Evolutionary conservation across 306 rosid species (phyloP).

Genomic region (Quercus rubra): DNA sequence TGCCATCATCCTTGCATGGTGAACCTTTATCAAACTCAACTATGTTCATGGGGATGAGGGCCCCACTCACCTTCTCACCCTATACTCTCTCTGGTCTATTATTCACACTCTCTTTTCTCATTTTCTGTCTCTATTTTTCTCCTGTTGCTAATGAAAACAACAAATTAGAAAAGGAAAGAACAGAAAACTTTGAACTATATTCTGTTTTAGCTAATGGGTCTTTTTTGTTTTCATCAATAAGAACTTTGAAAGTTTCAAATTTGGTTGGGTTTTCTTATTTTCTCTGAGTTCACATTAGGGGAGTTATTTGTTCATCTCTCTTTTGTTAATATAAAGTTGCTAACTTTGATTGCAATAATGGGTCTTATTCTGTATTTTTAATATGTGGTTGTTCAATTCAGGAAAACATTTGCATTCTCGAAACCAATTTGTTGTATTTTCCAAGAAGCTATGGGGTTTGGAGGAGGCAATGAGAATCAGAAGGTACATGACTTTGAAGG

Average conservation of each 20-base stretch:
- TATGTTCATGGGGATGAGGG: constrained; percentile 19
- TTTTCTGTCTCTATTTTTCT: background rate
- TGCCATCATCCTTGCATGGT: constrained; percentile 35
- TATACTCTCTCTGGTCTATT: constrained; percentile 32
- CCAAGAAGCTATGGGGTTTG: constrained; percentile 60
- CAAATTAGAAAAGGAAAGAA: background rate
- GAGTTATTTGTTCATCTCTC: background rate
- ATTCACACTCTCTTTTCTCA: background rate
- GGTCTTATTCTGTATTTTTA: background rate
- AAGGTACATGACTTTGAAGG: constrained; percentile 39
- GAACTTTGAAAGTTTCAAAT: background rate
- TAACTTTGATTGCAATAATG: background rate
- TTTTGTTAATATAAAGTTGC: background rate
- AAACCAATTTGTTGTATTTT: constrained; percentile 41
- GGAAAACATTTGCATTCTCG: constrained; percentile 35
- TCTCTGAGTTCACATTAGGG: background rate
- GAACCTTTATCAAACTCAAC: constrained; percentile 32
- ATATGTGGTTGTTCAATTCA: constrained; percentile 14
- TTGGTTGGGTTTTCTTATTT: background rate
- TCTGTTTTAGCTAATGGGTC: background rate
- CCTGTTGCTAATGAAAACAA: background rate
- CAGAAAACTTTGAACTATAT: background rate
- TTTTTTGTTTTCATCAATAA: background rate
- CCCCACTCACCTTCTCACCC: constrained; percentile 31
- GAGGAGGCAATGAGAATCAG: constrained; percentile 75